A percentile compares a stretch with the other conserved stretches of the same genome.
phyloP scores from a whole-genome alignment of 2,329 filamentous ascomycete species.

The Aspergillus puulaauensis region DNA sequence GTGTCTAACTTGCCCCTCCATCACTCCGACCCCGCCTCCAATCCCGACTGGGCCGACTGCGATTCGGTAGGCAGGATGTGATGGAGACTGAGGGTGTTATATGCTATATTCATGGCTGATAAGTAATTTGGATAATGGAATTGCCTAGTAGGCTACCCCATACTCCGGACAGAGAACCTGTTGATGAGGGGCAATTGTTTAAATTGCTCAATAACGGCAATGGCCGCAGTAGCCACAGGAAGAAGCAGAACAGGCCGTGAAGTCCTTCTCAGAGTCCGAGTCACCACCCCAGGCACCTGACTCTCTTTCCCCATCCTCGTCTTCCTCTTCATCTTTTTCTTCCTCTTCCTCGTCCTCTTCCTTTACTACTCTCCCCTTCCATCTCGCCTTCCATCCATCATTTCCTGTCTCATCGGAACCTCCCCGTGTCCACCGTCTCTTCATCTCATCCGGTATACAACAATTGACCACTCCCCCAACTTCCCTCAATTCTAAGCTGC shows the following conservation, averaged over 20 bases:
- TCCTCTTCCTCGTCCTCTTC: background rate
- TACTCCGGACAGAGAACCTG: too few relatives aligned
- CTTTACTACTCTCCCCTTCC: background rate
- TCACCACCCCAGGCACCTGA: background rate
- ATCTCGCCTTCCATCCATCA: background rate
- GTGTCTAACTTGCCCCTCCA: too few relatives aligned
- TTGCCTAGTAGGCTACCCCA: too few relatives aligned
- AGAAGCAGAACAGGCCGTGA: constrained; percentile 8
- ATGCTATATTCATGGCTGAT: too few relatives aligned
- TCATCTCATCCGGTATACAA: background rate
- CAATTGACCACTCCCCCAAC: background rate
- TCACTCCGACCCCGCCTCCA: too few relatives aligned
- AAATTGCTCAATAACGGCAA: constrained; percentile 2
- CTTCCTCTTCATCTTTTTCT: background rate
- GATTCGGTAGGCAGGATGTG: too few relatives aligned
- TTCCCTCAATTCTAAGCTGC: constrained; percentile 4
- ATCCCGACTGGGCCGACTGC: too few relatives aligned
- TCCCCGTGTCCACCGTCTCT: background rate
- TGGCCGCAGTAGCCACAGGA: constrained; percentile 9
- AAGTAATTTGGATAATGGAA: too few relatives aligned
- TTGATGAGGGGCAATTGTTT: background rate
- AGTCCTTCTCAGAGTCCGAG: constrained; percentile 5
- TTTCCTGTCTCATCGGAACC: background rate
- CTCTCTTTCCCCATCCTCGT: background rate
- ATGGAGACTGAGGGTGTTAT: too few relatives aligned